Evolutionary conservation across 345 rosid species (phyloP).

Genomic region (Brassica nigra): DNA sequence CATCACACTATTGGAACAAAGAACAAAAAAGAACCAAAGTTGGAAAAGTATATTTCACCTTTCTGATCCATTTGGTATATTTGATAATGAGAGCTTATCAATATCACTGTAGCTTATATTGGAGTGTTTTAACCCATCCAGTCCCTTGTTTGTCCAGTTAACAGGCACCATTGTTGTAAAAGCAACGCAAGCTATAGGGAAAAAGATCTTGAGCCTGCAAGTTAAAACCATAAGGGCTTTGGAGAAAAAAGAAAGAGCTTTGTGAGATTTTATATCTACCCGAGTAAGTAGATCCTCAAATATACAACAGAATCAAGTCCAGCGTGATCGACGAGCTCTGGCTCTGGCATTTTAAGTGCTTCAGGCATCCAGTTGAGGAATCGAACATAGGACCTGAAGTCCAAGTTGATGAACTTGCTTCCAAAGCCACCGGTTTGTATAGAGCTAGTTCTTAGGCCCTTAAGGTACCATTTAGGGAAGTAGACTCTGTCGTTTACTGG

Average conservation of each 20-base stretch:
- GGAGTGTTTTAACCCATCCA: slow-evolving; percentile 45
- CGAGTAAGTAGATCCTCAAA: slow-evolving; percentile 81
- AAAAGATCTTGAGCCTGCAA: slow-evolving; percentile 84
- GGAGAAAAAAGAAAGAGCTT: not conserved
- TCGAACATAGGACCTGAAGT: slow-evolving; percentile 64
- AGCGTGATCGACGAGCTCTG: slow-evolving; percentile 84
- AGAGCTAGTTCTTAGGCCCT: slow-evolving; percentile 76
- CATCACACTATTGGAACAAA: not conserved
- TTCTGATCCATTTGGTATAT: slow-evolving; percentile 71
- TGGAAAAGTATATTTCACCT: slow-evolving; percentile 48
- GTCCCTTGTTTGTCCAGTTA: slow-evolving; percentile 75
- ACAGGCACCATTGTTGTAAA: slow-evolving; percentile 78
- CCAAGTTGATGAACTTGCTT: slow-evolving; percentile 72
- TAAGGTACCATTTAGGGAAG: slow-evolving; percentile 94
- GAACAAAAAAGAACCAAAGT: slow-evolving; percentile 12
- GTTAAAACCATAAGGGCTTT: slow-evolving; percentile 2
- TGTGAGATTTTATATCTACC: slow-evolving; percentile 48
- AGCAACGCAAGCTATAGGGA: slow-evolving; percentile 74
- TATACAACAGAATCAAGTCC: slow-evolving; percentile 92
- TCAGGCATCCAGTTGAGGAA: slow-evolving; percentile 95
- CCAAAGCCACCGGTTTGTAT: slow-evolving; percentile 57
- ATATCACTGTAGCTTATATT: slow-evolving; percentile 57
- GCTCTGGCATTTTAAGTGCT: slow-evolving; percentile 92
- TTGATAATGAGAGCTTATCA: slow-evolving; percentile 87
- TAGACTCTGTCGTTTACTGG: slow-evolving; percentile 92